Base-by-base conservation (phyloP, 164 flowering plant genomes). In the Tetrastigma voinierianum region DNA sequence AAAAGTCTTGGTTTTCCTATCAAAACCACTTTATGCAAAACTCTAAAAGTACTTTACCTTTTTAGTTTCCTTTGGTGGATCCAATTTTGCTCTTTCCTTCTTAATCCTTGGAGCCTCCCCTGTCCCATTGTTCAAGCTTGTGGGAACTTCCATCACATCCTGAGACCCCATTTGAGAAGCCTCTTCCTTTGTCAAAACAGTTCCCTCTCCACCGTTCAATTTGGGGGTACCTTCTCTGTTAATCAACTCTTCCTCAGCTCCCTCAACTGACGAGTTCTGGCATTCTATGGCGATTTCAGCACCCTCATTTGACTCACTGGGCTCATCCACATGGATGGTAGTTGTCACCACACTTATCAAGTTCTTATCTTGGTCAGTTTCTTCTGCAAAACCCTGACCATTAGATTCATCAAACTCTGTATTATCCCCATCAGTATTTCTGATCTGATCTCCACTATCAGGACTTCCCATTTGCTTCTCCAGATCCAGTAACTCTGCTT, bases 401-500 rank as follows among this genome's bases (percentile, higher is more conserved):
- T 66, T 67, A 40, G 56, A 58, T 44, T 21, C 45, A 70, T 71
- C 77, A 52, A 62, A 47, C 40, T 71, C 77, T 13, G 47, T 20
- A 62, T 67, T 66, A 2, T 54, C 40, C 10, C 67, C 76, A 67
- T 51, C 4, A 57, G 43, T 58, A 55, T 65, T 73, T 40, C 14
- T 51, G 0, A 8, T 13, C 47, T 59, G 64, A 71, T 78, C 82
- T 61, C 49, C 78, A 54, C 9, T 25, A 66, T 61, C 66, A 9
- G 57, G 63, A 55, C 55, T 60, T 40, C 72, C 80, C 72, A 71
- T 65, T 55, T 64, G 69, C 74, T 75, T 75, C 61, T 82, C 88
- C 70, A 84, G 85, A 64, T 80, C 87, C 74, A 76, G n/a, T 16
- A 78, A 43, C 75, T 87, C 90, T 1, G 87, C 87, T 68, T 84